Percentiles rank a stretch among this genome's conserved stretches.
These are phyloP conservation scores for Phaeosphaeria sp. DNA, from an alignment of 2,329 filamentous ascomycete genomes.

Conservation along the genomic window DNA sequence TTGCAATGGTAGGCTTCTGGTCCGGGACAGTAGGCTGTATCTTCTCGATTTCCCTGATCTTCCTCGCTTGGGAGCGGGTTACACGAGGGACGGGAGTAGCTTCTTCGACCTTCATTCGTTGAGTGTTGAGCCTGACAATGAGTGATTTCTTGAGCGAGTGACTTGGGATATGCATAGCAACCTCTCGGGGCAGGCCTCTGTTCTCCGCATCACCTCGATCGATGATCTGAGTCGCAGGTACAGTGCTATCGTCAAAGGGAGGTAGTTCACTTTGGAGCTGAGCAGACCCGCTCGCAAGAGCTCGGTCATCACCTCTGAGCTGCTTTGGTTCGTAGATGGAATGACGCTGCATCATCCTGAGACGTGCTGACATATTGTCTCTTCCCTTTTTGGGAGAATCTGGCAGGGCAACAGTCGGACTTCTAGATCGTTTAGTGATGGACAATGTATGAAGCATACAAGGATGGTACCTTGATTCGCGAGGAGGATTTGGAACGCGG, in stretches of 20 bases:
- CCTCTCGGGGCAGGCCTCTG: background rate
- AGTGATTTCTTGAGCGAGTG: constrained; percentile 7
- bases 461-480: constrained; percentile 4
- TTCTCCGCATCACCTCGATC: background rate
- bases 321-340: constrained; percentile 26
- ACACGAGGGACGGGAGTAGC: constrained; percentile 3
- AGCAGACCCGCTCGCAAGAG: background rate
- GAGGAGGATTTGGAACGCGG: background rate
- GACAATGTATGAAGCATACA: background rate
- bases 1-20: background rate
- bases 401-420: background rate
- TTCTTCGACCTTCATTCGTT: constrained; percentile 11
- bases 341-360: constrained; percentile 23
- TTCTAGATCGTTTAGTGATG: constrained; percentile 9
- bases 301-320: constrained; percentile 1
- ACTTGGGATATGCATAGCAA: background rate
- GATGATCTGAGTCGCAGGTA: constrained; percentile 6
- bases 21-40: background rate
- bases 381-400: constrained; percentile 9
- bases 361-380: constrained; percentile 19
- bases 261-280: background rate
- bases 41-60: constrained; percentile 32
- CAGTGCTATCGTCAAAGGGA: background rate
- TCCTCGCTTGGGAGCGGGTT: constrained; percentile 14
- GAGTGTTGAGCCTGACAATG: constrained; percentile 1